Evolutionary conservation across 1,139 yeast genomes (phyloP), one percentile per base, ranked within the genome.

Genomic region (Candida neerlandica): DNA sequence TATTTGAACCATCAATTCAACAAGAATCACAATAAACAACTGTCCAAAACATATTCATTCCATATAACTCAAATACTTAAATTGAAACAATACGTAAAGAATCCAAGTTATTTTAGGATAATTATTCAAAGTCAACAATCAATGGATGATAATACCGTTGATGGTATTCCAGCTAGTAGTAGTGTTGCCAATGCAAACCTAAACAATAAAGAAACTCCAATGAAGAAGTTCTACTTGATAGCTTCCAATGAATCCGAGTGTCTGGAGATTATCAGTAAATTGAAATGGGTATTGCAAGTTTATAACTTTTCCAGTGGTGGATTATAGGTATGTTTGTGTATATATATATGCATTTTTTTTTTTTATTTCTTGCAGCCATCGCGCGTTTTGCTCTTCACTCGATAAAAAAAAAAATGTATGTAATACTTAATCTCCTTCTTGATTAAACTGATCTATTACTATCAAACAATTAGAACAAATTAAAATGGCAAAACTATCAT

Each of bases 221-320:
- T 73, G 51, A 92, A 94, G 66, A 82, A 95, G 58, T 94, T 92
- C 63, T 96, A 90, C 58, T 78, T 94, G 53, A 97, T 92, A 59
- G 96, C 97, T 0, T 74, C 75, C 4, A 81, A 77, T 45, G 72
- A 77, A 0, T 65, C 67, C 2, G 89, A 87, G 57, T 84, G 96
- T 46, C 80, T 77, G 41, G 96, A 89, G 55, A 92, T 94, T 48
- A 86, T 92, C 6, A 72, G 80, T 16, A 86, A 86, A 58, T 71
- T 91, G 43, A 77, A 75, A 43, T 78, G 79, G 69, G 76, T 83
- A 16, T 60, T 75, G 41, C 77, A 74, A 51, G 80, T 83, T 2
- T 83, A 82, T 58, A 55, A 58, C 29, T 51, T 53, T 46, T 55
- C 62, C 9, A 56, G 50, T 45, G 55, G 50, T 29, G 46, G 40